Evolutionary conservation across 2,329 filamentous ascomycete genomes (phyloP), one percentile per base, ranked within the genome.

Genomic region (Venturia nashicola): DNA sequence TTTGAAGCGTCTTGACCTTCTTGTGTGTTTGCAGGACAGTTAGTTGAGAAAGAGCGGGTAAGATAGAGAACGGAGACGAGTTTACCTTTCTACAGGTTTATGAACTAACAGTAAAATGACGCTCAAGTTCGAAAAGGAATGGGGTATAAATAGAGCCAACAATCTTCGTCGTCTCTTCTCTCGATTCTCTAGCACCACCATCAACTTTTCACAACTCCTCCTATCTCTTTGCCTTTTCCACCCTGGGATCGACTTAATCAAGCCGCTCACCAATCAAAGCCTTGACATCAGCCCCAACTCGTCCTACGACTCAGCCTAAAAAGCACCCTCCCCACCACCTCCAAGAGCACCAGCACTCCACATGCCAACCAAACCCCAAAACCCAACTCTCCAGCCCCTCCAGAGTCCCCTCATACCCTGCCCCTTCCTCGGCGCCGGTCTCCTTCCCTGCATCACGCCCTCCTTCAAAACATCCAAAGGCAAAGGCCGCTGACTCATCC

Each of bases 341-440:
- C 84, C 83, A 57, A 89, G 75, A 32, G 87, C 80, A 43, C 84
- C 83, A 32, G 86, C 86, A 8, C 85, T 84, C 88, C 88, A 91
- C 11, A 91, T 80, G 9, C 88, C 88, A 12, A 90, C 84, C 7
- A 91, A 73, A 0, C 88, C 88, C 87, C 88, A 90, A 78, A 88
- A 89, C 65, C 86, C 89, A 44, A 90, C 86, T 72, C 88, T 86
- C 87, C 87, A 91, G 0, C 88, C 88, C 40, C 88, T 78, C 81
- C 86, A 89, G 14, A 90, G 77, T 0, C 88, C 88, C 51, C 85
- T 79, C 9, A 86, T 72, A 4, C 88, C 88, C 71, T 90, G 88
- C 0, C 88, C 88, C 69, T 82, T 84, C 62, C 78, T 73, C 61
- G 77, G 78, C 62, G 79, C 77, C 59, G 72, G 67, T 59, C 74